Evolutionary conservation across 1,284 basidiomycete genomes (phyloP).

Genomic region (Polyporus tsugae): DNA sequence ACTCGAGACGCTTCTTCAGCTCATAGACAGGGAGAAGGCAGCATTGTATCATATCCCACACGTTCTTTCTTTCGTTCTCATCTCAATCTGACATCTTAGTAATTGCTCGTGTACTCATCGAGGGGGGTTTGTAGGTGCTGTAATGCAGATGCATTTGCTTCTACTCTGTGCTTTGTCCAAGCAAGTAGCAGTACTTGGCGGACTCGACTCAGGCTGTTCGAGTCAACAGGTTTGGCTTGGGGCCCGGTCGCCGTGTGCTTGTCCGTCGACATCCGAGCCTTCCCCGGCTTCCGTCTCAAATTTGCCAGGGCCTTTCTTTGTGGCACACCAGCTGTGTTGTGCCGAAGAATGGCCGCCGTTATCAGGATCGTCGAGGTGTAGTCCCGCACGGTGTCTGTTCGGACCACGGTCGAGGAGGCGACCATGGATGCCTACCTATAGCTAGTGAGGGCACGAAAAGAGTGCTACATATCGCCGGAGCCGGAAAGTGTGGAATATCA

Average conservation of each 20-base stretch:
- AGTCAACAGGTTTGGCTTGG: no score
- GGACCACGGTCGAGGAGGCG: neutral
- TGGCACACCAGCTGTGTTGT: no score
- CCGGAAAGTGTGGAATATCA: neutral
- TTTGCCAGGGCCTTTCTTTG: no score
- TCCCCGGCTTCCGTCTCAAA: no score
- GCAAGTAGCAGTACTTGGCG: no score
- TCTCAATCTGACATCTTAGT: slow-evolving; percentile 21
- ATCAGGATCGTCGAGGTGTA: neutral
- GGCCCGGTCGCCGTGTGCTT: no score
- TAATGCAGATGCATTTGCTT: slow-evolving; percentile 21
- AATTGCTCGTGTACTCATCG: slow-evolving; percentile 27
- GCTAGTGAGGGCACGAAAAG: neutral
- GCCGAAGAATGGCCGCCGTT: no score
- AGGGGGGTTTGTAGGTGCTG: slow-evolving; percentile 28
- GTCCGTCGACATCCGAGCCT: no score
- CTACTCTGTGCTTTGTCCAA: neutral
- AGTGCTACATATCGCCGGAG: neutral
- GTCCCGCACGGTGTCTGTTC: neutral
- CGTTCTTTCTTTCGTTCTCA: slow-evolving; percentile 25
- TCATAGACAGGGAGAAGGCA: slow-evolving; percentile 6
- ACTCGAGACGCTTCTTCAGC: slow-evolving; percentile 9
- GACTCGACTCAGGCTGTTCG: no score
- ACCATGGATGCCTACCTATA: neutral
- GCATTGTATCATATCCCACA: slow-evolving; percentile 39